Conservation (phyloP, 805 yeast species). For the Teunomyces barrocoloradensis region DNA sequence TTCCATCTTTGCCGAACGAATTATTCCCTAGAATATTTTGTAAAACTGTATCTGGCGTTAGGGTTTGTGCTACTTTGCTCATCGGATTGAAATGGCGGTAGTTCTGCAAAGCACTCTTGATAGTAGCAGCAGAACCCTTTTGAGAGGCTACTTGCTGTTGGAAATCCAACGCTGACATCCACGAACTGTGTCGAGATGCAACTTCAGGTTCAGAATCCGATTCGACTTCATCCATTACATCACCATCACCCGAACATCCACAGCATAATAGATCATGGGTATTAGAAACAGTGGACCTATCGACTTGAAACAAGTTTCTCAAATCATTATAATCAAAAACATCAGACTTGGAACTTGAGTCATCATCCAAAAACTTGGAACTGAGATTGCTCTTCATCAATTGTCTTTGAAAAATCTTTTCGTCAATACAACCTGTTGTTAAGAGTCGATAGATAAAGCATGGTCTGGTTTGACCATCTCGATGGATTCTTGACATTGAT, state of each 20-base stretch:
- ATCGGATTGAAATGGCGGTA: slow-evolving; percentile 63
- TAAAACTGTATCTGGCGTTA: slow-evolving; percentile 26
- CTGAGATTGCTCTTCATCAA: slow-evolving; percentile 79
- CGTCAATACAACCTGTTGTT: slow-evolving; percentile 90
- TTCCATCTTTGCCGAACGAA: slow-evolving; percentile 14
- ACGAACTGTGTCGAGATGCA: slow-evolving; percentile 18
- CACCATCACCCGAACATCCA: slow-evolving; percentile 56
- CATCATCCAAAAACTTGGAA: slow-evolving; percentile 56
- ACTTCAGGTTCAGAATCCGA: slow-evolving; percentile 10
- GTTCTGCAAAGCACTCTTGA: slow-evolving; percentile 57
- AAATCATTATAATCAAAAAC: slow-evolving; percentile 69
- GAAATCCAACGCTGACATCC: slow-evolving; percentile 58
- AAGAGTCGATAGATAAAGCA: slow-evolving; percentile 80
- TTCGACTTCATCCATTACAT: slow-evolving; percentile 5
- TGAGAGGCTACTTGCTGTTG: slow-evolving; percentile 30
- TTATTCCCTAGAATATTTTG: slow-evolving; percentile 22
- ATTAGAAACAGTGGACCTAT: slow-evolving; percentile 49
- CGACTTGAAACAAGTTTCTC: slow-evolving; percentile 68
- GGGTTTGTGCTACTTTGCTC: neutral
- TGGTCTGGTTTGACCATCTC: slow-evolving; percentile 85
- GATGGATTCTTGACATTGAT: slow-evolving; percentile 92
- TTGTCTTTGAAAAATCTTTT: slow-evolving; percentile 90
- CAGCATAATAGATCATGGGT: slow-evolving; percentile 79
- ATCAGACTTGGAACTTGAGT: slow-evolving; percentile 49
- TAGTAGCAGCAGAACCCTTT: slow-evolving; percentile 28